Evolutionary conservation across 179 eudicot species (phyloP).

Genomic region (Corrigiola litoralis): DNA sequence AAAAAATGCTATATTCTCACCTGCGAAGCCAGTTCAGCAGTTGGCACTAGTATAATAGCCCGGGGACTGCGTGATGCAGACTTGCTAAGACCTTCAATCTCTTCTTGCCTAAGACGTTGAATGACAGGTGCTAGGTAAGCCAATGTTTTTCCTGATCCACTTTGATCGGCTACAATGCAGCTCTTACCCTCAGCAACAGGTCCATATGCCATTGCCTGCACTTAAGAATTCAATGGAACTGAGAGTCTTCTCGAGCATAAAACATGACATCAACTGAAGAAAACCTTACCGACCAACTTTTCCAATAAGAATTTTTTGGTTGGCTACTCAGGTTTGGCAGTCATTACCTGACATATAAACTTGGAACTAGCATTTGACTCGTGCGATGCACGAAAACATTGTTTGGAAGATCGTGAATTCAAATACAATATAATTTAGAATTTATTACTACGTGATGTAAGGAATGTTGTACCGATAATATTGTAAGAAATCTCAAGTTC

Average conservation of each 20-base stretch:
- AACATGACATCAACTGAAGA: neutral
- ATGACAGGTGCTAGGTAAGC: constrained; percentile 86
- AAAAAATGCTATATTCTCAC: constrained; percentile 29
- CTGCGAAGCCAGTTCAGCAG: constrained; percentile 97
- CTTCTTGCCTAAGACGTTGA: constrained; percentile 86
- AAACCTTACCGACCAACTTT: neutral
- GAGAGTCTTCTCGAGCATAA: neutral
- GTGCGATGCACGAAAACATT: too few relatives aligned
- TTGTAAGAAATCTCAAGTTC: too few relatives aligned
- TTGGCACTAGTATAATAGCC: constrained; percentile 81
- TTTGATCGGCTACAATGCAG: constrained; percentile 95
- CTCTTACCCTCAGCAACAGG: constrained; percentile 58
- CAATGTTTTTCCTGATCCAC: constrained; percentile 99
- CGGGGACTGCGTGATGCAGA: constrained; percentile 75
- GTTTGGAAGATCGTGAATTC: too few relatives aligned
- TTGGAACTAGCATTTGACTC: too few relatives aligned
- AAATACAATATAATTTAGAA: too few relatives aligned
- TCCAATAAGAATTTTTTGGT: too few relatives aligned
- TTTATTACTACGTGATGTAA: too few relatives aligned
- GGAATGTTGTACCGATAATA: too few relatives aligned
- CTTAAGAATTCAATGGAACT: constrained; percentile 6
- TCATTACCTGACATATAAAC: too few relatives aligned
- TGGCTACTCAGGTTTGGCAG: too few relatives aligned
- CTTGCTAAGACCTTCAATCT: constrained; percentile 67
- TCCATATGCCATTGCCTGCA: constrained; percentile 85